These are phyloP conservation scores for Globisporangium splendens DNA, from an alignment of 352 stramenopile species.

Conservation along the genomic window DNA sequence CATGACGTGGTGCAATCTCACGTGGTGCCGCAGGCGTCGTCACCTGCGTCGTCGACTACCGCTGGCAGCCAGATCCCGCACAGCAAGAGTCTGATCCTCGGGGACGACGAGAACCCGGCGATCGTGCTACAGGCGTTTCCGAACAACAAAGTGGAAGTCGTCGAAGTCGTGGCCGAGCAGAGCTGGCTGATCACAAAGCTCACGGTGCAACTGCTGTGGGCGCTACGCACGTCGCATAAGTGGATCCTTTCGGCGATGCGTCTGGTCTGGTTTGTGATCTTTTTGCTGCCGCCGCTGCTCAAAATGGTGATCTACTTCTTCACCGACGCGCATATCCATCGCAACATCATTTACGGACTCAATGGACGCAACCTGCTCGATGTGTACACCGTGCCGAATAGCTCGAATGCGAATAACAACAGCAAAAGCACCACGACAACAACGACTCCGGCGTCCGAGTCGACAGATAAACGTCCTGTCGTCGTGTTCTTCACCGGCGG, in stretches of 20 bases:
- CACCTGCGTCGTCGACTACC: slow-evolving; percentile 13
- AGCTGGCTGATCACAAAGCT: slow-evolving; percentile 76
- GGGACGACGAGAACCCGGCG: slow-evolving; percentile 25
- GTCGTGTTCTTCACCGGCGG: slow-evolving; percentile 89
- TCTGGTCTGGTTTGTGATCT: slow-evolving; percentile 56
- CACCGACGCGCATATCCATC: slow-evolving; percentile 53
- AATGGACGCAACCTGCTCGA: slow-evolving; percentile 80
- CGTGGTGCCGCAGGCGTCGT: background rate
- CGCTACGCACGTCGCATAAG: slow-evolving; percentile 56
- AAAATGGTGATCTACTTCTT: slow-evolving; percentile 62
- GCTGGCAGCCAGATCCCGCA: slow-evolving; percentile 22
- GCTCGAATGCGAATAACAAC: background rate
- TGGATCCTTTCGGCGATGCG: slow-evolving; percentile 71
- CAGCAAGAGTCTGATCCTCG: slow-evolving; percentile 42
- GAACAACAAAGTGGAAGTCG: slow-evolving; percentile 35
- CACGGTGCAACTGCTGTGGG: slow-evolving; percentile 62
- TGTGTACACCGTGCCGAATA: slow-evolving; percentile 63
- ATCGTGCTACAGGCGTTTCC: slow-evolving; percentile 46
- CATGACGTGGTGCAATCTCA: slow-evolving; percentile 6
- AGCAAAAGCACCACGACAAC: slow-evolving; percentile 11
- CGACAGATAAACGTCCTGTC: slow-evolving; percentile 46
- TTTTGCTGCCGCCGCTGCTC: slow-evolving; percentile 52
- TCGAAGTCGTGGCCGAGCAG: slow-evolving; percentile 63
- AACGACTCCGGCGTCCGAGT: slow-evolving; percentile 14
- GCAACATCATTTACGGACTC: slow-evolving; percentile 79